phyloP scores from a whole-genome alignment of 163 green algal species.

The Volvox carteri region DNA sequence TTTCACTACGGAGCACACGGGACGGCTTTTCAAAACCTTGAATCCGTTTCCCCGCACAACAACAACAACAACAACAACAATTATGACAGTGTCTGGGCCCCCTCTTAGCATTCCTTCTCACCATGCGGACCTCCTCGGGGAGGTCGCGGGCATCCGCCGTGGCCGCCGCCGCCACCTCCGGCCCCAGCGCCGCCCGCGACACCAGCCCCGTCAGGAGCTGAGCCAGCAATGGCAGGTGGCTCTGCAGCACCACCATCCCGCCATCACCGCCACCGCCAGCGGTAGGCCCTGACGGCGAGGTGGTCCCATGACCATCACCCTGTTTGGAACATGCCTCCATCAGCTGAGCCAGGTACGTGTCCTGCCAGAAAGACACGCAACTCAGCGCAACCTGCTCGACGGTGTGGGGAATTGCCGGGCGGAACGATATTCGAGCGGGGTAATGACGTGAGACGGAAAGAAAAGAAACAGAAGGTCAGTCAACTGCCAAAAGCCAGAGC shows the following conservation, averaged over 20 bases:
- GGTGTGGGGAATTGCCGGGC: too few relatives aligned
- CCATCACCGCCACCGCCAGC: not conserved
- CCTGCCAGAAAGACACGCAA: slow-evolving; percentile 68
- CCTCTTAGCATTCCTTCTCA: too few relatives aligned
- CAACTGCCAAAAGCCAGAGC: too few relatives aligned
- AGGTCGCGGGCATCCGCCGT: slow-evolving; percentile 73
- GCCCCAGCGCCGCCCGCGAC: slow-evolving; percentile 60
- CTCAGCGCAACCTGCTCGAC: slow-evolving; percentile 69
- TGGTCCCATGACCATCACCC: not conserved
- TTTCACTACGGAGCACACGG: too few relatives aligned
- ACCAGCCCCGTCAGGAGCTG: slow-evolving; percentile 67
- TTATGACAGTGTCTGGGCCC: too few relatives aligned
- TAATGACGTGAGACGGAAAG: not conserved
- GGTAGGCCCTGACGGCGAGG: not conserved
- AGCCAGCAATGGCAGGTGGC: slow-evolving; percentile 63
- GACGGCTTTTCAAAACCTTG: too few relatives aligned
- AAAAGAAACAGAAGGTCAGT: too few relatives aligned
- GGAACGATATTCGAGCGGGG: not conserved
- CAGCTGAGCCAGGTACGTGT: slow-evolving; percentile 64
- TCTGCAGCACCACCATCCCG: slow-evolving; percentile 31
- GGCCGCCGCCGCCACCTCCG: slow-evolving; percentile 44
- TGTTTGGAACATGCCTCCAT: not conserved
- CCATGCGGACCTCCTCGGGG: slow-evolving; percentile 71
- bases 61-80: too few relatives aligned
- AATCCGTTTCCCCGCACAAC: too few relatives aligned